Conservation (phyloP, 176 grass and related monocot species). For the Aechmea fasciata region DNA sequence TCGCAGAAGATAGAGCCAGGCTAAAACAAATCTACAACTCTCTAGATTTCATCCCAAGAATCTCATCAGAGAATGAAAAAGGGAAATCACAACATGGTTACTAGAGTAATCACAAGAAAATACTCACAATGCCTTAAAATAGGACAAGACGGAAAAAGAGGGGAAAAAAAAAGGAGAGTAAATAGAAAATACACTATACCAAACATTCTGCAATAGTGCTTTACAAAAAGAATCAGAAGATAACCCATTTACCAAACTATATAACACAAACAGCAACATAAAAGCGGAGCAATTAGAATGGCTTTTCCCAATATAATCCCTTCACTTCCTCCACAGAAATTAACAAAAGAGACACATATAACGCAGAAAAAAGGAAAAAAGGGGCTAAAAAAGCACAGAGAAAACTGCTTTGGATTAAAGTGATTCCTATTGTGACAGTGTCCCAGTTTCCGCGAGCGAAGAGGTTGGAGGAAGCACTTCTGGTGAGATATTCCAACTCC, state of each 20-base stretch:
- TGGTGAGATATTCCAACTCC: constrained; percentile 27
- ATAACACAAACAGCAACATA: not conserved
- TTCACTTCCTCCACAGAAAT: not conserved
- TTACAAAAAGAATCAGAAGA: not conserved
- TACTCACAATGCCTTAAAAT: not conserved
- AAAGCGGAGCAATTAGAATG: not conserved
- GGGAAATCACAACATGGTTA: too few relatives aligned
- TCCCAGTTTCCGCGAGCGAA: constrained; percentile 23
- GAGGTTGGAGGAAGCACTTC: constrained; percentile 16
- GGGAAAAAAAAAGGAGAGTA: not conserved
- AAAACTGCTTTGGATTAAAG: not conserved
- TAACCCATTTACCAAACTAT: not conserved
- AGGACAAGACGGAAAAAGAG: not conserved
- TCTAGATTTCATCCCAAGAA: too few relatives aligned
- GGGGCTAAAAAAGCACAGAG: not conserved
- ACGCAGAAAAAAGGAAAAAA: not conserved
- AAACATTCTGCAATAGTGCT: not conserved
- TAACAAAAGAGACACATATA: not conserved
- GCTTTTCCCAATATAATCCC: not conserved
- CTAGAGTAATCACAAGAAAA: not conserved
- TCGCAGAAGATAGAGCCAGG: too few relatives aligned
- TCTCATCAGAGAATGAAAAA: too few relatives aligned
- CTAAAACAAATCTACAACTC: too few relatives aligned
- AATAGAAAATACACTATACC: not conserved
- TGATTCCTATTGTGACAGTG: not conserved